Evolutionary conservation across 192 early-diverging fungal species (phyloP), one percentile per base, ranked within the genome.

Genomic region (Gorgonomyces haynaldii): DNA sequence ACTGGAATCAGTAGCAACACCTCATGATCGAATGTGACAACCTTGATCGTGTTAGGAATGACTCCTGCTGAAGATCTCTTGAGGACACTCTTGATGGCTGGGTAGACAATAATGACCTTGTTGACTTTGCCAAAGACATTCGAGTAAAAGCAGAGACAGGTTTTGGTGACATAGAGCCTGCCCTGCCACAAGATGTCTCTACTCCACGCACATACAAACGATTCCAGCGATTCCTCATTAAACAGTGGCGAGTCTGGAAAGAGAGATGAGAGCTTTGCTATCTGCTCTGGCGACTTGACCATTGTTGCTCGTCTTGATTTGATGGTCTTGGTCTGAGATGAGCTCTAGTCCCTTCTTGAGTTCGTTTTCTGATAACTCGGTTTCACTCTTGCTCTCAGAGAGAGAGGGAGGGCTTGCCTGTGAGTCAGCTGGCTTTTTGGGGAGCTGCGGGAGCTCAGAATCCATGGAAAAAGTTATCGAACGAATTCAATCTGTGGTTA

Each of bases 81-180:
- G 37, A 89, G 86, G 29, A 91, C 84, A 0, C 78, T 67, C 29
- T 82, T 76, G 26, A 89, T 78, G 53, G 89, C 86, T 6, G 73
- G 62, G 56, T 87, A 80, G 0, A 74, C 67, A 35, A 92, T 77
- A 1, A 85, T 69, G 37, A 88, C 50, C 66, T 73, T 51, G 27
- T n/a, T 86, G 2, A 86, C 82, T 81, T 86, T 89, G 28, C 89
- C 89, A 69, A 92, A 86, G 47, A 92, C 85, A 50, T 86, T 87
- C 30, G 83, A 79, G 61, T 87, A 79, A 58, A 92, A 92, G 57
- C 84, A 84, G 29, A 88, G 60, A 60, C 81, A 65, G 55, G 72
- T 81, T 50, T 84, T 76, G 3, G 87, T 88, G 56, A 87, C 63
- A 54, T 86, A 89, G 35, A 92, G 57, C 28, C 83, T 67, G 5